Evolutionary conservation across 805 yeast species (phyloP), one percentile per base, ranked within the genome.

Genomic region (Ogataea pignaliae): DNA sequence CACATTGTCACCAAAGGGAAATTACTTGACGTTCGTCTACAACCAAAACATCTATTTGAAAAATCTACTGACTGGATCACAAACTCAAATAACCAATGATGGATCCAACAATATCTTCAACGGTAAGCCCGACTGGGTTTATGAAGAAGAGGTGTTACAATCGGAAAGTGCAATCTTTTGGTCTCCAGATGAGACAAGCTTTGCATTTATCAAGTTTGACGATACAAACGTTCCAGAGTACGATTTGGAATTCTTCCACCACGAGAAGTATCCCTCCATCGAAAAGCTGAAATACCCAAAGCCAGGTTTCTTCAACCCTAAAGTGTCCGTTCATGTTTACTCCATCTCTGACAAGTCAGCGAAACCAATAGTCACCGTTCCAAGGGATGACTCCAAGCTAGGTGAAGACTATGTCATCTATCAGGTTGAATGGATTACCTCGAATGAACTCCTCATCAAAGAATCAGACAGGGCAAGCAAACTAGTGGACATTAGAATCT

Each of bases 41-140:
- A 68, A 75, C 7, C 77, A 79, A 54, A 73, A 86, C 50, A 49
- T 86, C 2, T 83, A 66, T 52, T 39, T 82, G 12, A 71, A 75
- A 53, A 61, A 73, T 39, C 51, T 77, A 0, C 16, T 38, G 6
- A 39, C 54, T 11, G 57, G 51, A 5, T 46, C 50, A 4, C 46
- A 60, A 3, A 56, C 48, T 0, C 70, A 64, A 44, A 58, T 79
- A 10, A 76, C 84, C 1, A 46, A 49, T 4, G 84, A 78, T 57
- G 90, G 89, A 0, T 65, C 73, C 11, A 56, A 49, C 0, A 63
- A 71, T 14, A 65, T 84, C 3, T 71, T 74, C 47, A 81, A 85
- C 52, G 95, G 88, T 6, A 81, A 72, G 49, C 81, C 90, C 0
- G 93, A 85, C 56, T 86, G 95, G 93, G 82, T 85, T 1, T 85